Evolutionary conservation across 2,329 filamentous ascomycete genomes (phyloP).

Genomic region (Chaetomiaceae sp.): DNA sequence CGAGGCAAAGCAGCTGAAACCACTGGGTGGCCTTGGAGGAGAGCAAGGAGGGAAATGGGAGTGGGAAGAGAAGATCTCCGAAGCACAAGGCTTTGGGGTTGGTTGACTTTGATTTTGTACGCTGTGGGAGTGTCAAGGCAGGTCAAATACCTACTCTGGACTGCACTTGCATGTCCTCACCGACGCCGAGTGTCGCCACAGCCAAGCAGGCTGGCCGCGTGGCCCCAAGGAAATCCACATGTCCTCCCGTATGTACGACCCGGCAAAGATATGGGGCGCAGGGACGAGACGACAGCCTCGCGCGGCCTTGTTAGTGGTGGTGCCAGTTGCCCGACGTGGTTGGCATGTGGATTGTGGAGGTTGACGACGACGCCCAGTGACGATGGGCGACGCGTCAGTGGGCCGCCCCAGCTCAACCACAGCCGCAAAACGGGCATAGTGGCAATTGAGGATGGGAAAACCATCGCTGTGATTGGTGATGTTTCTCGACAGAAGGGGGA

Average conservation of each 20-base stretch:
- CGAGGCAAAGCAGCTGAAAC: not conserved
- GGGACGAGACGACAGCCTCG: not conserved
- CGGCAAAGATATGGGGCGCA: not conserved
- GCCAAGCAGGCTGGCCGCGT: not conserved
- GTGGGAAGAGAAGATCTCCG: not conserved
- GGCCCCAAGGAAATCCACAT: slow-evolving; percentile 1
- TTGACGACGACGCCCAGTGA: slow-evolving; percentile 9
- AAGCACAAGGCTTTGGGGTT: not conserved
- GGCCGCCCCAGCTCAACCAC: no score
- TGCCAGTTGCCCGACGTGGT: not conserved
- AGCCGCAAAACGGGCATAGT: not conserved
- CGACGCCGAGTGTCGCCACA: slow-evolving; percentile 2
- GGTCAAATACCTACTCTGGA: no score
- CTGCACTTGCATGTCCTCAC: no score
- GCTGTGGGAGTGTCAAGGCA: no score
- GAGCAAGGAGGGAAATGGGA: not conserved
- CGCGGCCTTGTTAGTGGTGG: not conserved
- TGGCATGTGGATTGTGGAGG: not conserved
- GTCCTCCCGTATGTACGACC: not conserved
- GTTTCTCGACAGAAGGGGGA: no score
- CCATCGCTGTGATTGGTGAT: no score
- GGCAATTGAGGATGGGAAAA: no score
- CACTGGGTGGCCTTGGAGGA: not conserved
- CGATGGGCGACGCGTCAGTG: slow-evolving; percentile 11
- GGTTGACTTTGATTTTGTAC: not conserved